Percentiles rank a stretch among this genome's conserved stretches.
Conservation (phyloP, 2,329 filamentous ascomycete species). For the Penicillium sp. region DNA sequence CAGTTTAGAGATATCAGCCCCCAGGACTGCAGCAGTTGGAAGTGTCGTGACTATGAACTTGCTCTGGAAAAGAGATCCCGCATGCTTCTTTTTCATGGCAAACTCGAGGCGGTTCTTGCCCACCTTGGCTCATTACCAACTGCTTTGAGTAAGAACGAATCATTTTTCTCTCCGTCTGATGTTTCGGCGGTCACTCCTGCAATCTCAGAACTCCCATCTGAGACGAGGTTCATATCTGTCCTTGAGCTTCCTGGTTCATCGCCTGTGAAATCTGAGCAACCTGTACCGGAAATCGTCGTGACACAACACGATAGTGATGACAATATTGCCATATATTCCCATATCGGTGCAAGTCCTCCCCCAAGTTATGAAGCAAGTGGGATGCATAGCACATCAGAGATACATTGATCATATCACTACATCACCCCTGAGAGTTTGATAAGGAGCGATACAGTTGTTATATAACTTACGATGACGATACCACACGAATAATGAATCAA, state of each 20-base stretch:
- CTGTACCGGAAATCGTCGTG: constrained; percentile 6
- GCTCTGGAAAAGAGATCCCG: constrained; percentile 15
- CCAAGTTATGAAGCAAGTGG: not conserved
- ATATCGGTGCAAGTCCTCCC: not conserved
- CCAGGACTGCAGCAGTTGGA: constrained; percentile 21
- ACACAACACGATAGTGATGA: constrained; percentile 1
- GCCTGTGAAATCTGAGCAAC: not conserved
- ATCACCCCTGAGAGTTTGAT: not conserved
- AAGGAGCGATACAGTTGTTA: not conserved
- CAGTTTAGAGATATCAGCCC: constrained; percentile 13
- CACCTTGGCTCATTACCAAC: constrained; percentile 11
- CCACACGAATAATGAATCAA: not conserved
- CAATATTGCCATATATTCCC: not conserved
- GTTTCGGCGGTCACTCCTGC: not conserved
- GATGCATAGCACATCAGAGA: not conserved
- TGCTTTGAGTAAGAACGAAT: not conserved
- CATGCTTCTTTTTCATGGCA: constrained; percentile 18
- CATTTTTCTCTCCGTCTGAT: not conserved
- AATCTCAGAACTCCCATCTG: not conserved
- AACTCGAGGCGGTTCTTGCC: constrained; percentile 18
- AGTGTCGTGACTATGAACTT: constrained; percentile 12
- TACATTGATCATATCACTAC: not conserved
- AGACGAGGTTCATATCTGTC: not conserved
- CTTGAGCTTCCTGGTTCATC: not conserved
- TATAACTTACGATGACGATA: not conserved